Base-by-base conservation (phyloP, 2,329 filamentous ascomycete species). In the Zalaria obscura region DNA sequence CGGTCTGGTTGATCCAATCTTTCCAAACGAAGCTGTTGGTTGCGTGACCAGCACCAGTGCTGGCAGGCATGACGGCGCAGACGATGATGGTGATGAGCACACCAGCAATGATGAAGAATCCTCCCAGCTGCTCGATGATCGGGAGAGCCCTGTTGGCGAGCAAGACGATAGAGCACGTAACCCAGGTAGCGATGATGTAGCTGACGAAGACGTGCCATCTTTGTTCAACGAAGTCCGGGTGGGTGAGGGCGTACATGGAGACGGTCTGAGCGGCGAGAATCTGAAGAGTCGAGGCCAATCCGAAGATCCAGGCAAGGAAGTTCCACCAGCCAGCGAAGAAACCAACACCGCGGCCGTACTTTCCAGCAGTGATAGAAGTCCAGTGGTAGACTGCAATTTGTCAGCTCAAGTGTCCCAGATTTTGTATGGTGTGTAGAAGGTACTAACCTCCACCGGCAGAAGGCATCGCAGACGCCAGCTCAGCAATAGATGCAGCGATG, bases 81-180 rank as follows among this genome's bases (percentile, higher is more conserved):
- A 74, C 70, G 36, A 77, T 47, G 31, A 76, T 60, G 0, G 73
- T 74, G 40, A 78, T 59, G 41, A 78, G 55, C 27, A 73, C 67
- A 4, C 74, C 73, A 2, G 60, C 63, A 5, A 76, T 47, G 26
- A 74, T 67, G 33, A 73, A 56, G 47, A 72, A 64, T 4, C 75
- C 58, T 1, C 74, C 75, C 5, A 75, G 51, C n/a, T 69, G 67
- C 45, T 74, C 70, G 40, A 78, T 49, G 10, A 58, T 54, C 1
- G 69, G 75, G 45, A 75, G 64, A 27, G 63, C 64, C 41, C 64
- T 64, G 48, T 76, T 78, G 45, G n/a, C 68, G 41, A 78, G 72
- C 39, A 77, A 67, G 27, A 72, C 66, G 4, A 64, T 52, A 5
- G 49, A 51, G 40, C 64, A 67, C 40, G 60, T 65, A 0, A 63